Percentiles rank a stretch among this genome's conserved stretches.
These are phyloP conservation scores for Vicia villosa DNA, from an alignment of 306 rosid species.

Conservation along the genomic window DNA sequence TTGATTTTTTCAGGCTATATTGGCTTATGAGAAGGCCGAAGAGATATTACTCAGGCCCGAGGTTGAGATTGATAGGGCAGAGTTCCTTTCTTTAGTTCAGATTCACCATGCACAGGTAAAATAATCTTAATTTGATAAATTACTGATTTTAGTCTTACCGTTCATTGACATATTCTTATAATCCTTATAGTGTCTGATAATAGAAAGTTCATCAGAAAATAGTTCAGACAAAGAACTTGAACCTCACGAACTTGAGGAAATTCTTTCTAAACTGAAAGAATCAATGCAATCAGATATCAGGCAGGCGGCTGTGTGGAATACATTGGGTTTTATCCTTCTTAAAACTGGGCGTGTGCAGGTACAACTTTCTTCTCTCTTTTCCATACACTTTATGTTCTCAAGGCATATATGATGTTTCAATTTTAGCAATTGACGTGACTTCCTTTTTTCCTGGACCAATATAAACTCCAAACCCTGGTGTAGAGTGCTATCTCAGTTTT, in stretches of 20 bases:
- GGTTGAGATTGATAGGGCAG: constrained; percentile 77
- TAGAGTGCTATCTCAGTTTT: constrained; percentile 86
- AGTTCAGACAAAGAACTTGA: constrained; percentile 83
- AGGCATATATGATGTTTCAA: constrained; percentile 29
- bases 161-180: constrained; percentile 46
- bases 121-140: constrained; percentile 34
- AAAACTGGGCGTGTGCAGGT: constrained; percentile 89
- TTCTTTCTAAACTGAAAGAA: constrained; percentile 72
- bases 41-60: constrained; percentile 82
- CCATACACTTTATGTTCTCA: constrained; percentile 15
- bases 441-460: constrained; percentile 38
- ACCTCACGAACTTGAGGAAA: constrained; percentile 75
- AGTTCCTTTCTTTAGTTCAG: constrained; percentile 83
- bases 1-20: constrained; percentile 60
- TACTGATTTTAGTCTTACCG: constrained; percentile 33
- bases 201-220: constrained; percentile 74
- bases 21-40: constrained; percentile 82
- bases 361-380: constrained; percentile 31
- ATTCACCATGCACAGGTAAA: constrained; percentile 96
- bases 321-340: constrained; percentile 82
- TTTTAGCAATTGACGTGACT: constrained; percentile 18
- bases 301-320: constrained; percentile 94
- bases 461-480: constrained; percentile 35
- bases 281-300: constrained; percentile 77
- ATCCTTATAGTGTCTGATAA: constrained; percentile 73